Percentiles rank a stretch among this genome's conserved stretches.
These are phyloP conservation scores for Fusarium haematococcum DNA, from an alignment of 2,329 filamentous ascomycete species.

Conservation along the genomic window DNA sequence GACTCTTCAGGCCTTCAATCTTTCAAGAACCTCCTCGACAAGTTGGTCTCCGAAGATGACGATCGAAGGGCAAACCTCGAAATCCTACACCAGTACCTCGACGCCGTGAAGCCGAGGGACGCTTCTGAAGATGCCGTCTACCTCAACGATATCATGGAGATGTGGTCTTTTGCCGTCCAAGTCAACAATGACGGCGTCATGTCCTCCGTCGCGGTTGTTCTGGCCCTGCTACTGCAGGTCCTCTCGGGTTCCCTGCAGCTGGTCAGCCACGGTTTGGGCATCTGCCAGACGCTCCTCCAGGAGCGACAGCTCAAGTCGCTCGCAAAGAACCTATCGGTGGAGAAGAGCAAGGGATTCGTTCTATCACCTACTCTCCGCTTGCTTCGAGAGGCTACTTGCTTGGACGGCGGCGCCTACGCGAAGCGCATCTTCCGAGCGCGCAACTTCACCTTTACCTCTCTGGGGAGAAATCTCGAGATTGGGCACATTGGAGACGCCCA, in stretches of 20 bases:
- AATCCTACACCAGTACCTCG: conserved; percentile 78
- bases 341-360: conserved; percentile 86
- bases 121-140: conserved; percentile 66
- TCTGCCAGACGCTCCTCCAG: conserved; percentile 86
- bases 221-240: conserved; percentile 84
- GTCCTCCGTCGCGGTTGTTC: conserved; percentile 81
- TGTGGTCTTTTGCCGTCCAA: conserved; percentile 86
- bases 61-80: conserved; percentile 57
- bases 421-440: conserved; percentile 81
- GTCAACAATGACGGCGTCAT: conserved; percentile 84
- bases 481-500: conserved; percentile 65
- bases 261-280: conserved; percentile 77
- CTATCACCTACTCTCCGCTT: conserved; percentile 90
- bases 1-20: conserved; percentile 68
- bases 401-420: conserved; percentile 87
- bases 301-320: conserved; percentile 85
- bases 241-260: conserved; percentile 81
- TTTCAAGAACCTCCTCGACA: conserved; percentile 78
- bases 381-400: conserved; percentile 84
- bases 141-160: conserved; percentile 84
- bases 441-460: conserved; percentile 81
- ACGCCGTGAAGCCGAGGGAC: conserved; percentile 62
- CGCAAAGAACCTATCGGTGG: conserved; percentile 80
- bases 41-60: conserved; percentile 64
- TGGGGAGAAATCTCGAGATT: conserved; percentile 85